Evolutionary conservation across 2,329 filamentous ascomycete species (phyloP).

Genomic region (Cladophialophora yegresii): DNA sequence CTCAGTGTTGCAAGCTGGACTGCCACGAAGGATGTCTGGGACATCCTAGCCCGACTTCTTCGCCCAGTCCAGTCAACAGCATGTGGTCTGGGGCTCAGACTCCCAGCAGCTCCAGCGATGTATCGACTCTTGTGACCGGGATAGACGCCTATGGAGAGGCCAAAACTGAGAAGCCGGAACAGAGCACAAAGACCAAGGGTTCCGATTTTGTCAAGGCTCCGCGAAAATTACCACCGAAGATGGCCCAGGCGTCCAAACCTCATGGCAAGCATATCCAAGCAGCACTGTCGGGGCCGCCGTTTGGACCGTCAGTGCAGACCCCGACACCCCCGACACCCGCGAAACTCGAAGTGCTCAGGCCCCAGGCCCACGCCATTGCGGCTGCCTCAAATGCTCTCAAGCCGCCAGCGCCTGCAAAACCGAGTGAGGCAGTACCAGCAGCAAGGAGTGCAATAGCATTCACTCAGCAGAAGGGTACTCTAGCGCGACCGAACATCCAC

Average conservation of each 20-base stretch:
- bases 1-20: conserved; percentile 34
- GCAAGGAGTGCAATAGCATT: conserved; percentile 16
- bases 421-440: conserved; percentile 7
- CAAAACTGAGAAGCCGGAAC: not conserved
- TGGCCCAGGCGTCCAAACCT: conserved; percentile 7
- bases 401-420: not conserved
- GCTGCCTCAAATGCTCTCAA: conserved; percentile 5
- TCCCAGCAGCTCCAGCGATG: conserved; percentile 23
- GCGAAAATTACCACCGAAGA: conserved; percentile 14
- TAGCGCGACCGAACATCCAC: not conserved
- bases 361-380: not conserved
- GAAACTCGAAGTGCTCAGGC: not conserved
- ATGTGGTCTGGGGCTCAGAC: conserved; percentile 22
- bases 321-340: conserved; percentile 3
- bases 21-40: conserved; percentile 37
- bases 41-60: conserved; percentile 31
- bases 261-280: conserved; percentile 5
- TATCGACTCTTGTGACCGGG: not conserved
- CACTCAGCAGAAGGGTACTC: conserved; percentile 3
- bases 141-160: conserved; percentile 8
- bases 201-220: conserved; percentile 18
- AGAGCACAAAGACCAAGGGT: conserved; percentile 13
- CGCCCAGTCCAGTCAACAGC: conserved; percentile 20
- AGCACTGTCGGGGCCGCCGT: not conserved
- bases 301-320: conserved; percentile 15